Conservation (phyloP, 2,329 filamentous ascomycete genomes). For the Berkeleyomyces basicola region DNA sequence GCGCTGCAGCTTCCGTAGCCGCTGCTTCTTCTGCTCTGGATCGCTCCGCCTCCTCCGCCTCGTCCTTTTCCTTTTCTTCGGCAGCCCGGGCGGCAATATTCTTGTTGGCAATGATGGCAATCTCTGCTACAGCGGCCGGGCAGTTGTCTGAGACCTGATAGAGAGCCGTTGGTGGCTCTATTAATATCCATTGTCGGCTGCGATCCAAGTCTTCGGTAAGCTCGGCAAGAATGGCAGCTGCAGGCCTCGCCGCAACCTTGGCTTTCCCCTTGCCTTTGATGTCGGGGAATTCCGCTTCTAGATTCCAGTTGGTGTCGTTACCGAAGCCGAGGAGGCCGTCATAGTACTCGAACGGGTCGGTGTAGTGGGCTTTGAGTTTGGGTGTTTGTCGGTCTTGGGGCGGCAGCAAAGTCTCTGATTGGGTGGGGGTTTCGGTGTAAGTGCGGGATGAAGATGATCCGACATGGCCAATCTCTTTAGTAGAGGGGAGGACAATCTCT, state of each 20-base stretch:
- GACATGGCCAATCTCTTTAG: not conserved
- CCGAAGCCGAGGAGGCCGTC: slow-evolving; percentile 1
- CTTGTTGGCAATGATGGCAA: slow-evolving; percentile 4
- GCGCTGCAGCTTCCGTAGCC: not conserved
- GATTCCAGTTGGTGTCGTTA: not conserved
- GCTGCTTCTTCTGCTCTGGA: slow-evolving; percentile 15
- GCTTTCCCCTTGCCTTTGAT: not conserved
- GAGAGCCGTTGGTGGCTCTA: slow-evolving; percentile 1
- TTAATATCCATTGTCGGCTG: not conserved
- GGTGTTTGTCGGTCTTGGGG: not conserved
- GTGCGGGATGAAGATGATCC: not conserved
- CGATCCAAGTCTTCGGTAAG: slow-evolving; percentile 1
- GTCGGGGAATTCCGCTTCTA: not conserved
- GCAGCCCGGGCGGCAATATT: slow-evolving; percentile 1
- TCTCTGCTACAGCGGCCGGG: slow-evolving; percentile 5
- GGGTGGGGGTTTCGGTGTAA: not conserved
- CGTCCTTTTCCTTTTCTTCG: not conserved
- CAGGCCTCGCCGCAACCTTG: not conserved
- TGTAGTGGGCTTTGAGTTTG: not conserved
- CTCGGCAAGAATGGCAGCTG: not conserved
- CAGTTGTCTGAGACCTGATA: not conserved
- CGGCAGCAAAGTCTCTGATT: not conserved
- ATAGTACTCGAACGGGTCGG: not conserved
- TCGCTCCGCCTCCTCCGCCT: slow-evolving; percentile 17
- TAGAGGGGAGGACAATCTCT: not conserved